phyloP scores from a whole-genome alignment of 2,329 filamentous ascomycete species.

The Stachybotrys echinatus region DNA sequence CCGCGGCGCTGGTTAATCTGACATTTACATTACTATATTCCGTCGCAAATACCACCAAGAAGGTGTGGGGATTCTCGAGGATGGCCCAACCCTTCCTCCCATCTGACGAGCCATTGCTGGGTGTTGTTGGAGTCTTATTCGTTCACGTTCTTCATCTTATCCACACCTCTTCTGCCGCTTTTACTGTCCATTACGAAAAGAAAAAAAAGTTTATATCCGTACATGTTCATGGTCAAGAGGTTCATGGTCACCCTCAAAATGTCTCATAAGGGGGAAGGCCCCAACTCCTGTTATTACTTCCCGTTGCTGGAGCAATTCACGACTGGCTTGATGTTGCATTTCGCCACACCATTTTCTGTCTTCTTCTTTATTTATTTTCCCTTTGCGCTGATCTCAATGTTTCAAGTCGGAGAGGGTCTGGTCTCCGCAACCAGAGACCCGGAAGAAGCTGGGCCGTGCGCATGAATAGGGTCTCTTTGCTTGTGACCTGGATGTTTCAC shows the following conservation, averaged over 20 bases:
- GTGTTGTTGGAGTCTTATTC: slow-evolving; percentile 10
- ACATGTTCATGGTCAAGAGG: no score
- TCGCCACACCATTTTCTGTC: no score
- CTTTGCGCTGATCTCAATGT: background rate
- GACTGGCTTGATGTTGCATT: no score
- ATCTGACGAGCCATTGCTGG: background rate
- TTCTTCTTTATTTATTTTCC: no score
- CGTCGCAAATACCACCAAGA: slow-evolving; percentile 12
- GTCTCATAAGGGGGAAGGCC: no score
- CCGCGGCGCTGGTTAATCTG: slow-evolving; percentile 29
- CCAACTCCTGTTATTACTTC: no score
- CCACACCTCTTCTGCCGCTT: slow-evolving; percentile 4
- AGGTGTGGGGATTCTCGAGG: slow-evolving; percentile 2
- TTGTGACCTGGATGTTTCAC: background rate
- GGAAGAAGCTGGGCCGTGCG: background rate
- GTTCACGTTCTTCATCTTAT: slow-evolving; percentile 2
- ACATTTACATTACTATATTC: slow-evolving; percentile 26
- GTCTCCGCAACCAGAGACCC: background rate
- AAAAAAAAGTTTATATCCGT: no score
- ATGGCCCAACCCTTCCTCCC: background rate
- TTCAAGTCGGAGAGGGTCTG: background rate
- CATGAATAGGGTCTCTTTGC: background rate
- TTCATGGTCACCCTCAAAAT: no score
- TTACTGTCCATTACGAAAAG: slow-evolving; percentile 5
- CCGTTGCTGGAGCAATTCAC: no score